phyloP scores from a whole-genome alignment of 83 land plant genomes.

The Isoetes engelmannii region DNA sequence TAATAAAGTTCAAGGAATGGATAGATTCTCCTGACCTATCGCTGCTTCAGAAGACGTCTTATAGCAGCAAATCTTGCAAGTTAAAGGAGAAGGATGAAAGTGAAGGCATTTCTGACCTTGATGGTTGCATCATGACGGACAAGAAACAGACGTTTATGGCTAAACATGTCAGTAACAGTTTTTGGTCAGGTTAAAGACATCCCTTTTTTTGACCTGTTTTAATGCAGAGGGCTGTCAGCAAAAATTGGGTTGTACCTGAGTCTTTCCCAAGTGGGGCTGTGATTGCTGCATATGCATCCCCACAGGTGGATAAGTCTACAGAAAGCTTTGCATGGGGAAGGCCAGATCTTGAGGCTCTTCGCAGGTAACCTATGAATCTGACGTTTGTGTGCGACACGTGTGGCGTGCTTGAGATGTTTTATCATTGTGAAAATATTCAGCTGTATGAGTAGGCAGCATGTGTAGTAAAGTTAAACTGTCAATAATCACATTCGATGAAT shows the following conservation, averaged over 20 bases:
- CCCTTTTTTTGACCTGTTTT: background rate
- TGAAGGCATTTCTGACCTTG: constrained; percentile 10
- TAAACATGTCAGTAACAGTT: constrained; percentile 49
- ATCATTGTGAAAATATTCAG: no score
- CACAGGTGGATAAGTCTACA: constrained; percentile 84
- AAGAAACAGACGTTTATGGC: constrained; percentile 64
- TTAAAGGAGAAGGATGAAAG: constrained; percentile 31
- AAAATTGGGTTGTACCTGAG: constrained; percentile 90
- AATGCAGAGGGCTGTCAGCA: constrained; percentile 90
- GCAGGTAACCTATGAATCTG: constrained; percentile 45
- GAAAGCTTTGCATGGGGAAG: constrained; percentile 85
- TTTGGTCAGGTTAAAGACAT: background rate
- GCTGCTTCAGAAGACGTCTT: constrained; percentile 41
- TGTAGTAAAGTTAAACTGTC: no score
- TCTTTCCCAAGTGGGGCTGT: constrained; percentile 85
- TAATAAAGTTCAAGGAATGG: constrained; percentile 70
- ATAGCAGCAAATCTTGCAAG: constrained; percentile 19
- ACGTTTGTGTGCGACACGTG: no score
- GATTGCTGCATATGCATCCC: constrained; percentile 59
- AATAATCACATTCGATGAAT: no score
- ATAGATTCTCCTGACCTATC: constrained; percentile 87
- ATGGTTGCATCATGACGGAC: constrained; percentile 8
- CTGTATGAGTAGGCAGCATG: no score
- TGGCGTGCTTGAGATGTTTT: no score
- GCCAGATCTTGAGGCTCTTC: constrained; percentile 82